These are phyloP conservation scores for Pythium chondricola DNA, from an alignment of 352 stramenopile genomes.

Conservation along the genomic window DNA sequence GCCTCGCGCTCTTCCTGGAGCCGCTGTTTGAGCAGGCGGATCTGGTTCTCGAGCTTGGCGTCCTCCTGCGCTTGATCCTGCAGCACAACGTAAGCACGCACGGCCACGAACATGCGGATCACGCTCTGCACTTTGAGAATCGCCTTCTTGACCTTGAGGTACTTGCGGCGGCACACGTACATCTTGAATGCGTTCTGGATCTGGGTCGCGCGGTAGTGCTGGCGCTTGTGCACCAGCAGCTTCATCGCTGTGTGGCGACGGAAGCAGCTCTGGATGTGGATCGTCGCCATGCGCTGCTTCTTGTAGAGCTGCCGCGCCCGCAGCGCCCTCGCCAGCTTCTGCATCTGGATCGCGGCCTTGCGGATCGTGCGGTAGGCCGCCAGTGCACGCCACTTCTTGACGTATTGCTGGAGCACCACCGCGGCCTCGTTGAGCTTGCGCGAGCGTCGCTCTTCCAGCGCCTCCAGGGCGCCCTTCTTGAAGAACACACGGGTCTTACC, in stretches of 20 bases:
- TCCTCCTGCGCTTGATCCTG: conserved; percentile 90
- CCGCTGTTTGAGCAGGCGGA: conserved; percentile 88
- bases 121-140: conserved; percentile 77
- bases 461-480: conserved; percentile 87
- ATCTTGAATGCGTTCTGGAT: conserved; percentile 86
- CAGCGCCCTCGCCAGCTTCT: conserved; percentile 52
- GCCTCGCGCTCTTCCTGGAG: conserved; percentile 88
- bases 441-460: conserved; percentile 82
- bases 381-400: conserved; percentile 75
- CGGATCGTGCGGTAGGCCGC: conserved; percentile 56
- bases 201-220: conserved; percentile 65
- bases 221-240: conserved; percentile 48
- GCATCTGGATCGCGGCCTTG: conserved; percentile 44
- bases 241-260: conserved; percentile 58
- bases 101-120: conserved; percentile 74
- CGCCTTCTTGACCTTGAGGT: conserved; percentile 58
- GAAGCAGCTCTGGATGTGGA: conserved; percentile 61
- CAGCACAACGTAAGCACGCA: conserved; percentile 65
- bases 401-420: conserved; percentile 77
- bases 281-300: conserved; percentile 48
- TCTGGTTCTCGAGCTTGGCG: conserved; percentile 95
- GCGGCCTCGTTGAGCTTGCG: conserved; percentile 71
- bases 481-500: conserved; percentile 94
- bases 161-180: conserved; percentile 55
- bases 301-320: conserved; percentile 41